These are phyloP conservation scores for Penicilliopsis zonata DNA, from an alignment of 495 filamentous ascomycete species.

Conservation along the genomic window DNA sequence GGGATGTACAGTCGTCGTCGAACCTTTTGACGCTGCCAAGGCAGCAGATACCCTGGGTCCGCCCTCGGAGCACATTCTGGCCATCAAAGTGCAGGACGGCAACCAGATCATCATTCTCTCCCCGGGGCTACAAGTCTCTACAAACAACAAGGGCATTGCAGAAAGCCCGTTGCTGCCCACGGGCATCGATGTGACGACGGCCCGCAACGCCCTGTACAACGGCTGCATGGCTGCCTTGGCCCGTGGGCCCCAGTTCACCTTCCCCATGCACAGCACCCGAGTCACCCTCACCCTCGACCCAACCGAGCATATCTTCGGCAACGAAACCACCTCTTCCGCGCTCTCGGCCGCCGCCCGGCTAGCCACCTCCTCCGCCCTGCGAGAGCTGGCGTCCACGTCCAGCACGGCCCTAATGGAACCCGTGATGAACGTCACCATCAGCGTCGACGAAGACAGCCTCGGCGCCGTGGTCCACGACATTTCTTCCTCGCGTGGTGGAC, in stretches of 20 bases:
- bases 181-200: constrained; percentile 39
- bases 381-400: constrained; percentile 20
- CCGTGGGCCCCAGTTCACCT: constrained; percentile 65
- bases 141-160: constrained; percentile 21
- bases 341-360: constrained; percentile 65
- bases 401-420: constrained; percentile 71
- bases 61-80: constrained; percentile 13
- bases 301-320: constrained; percentile 49
- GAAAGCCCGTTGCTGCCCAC: constrained; percentile 39
- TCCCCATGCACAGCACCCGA: constrained; percentile 59
- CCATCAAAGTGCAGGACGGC: constrained; percentile 23
- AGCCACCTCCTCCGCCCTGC: constrained; percentile 56
- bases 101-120: constrained; percentile 51
- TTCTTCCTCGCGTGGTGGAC: constrained; percentile 67
- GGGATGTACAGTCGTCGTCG: constrained; percentile 54
- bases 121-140: constrained; percentile 28
- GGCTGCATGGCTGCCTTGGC: constrained; percentile 77
- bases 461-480: constrained; percentile 88
- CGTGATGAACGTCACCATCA: constrained; percentile 77
- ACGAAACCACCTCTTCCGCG: constrained; percentile 58
- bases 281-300: constrained; percentile 60
- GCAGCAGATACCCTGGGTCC: constrained; percentile 8
- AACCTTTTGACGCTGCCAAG: constrained; percentile 38
- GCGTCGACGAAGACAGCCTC: constrained; percentile 67
- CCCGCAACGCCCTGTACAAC: constrained; percentile 58